Evolutionary conservation across 345 rosid genomes (phyloP).

Genomic region (Streptanthus diversifolius): DNA sequence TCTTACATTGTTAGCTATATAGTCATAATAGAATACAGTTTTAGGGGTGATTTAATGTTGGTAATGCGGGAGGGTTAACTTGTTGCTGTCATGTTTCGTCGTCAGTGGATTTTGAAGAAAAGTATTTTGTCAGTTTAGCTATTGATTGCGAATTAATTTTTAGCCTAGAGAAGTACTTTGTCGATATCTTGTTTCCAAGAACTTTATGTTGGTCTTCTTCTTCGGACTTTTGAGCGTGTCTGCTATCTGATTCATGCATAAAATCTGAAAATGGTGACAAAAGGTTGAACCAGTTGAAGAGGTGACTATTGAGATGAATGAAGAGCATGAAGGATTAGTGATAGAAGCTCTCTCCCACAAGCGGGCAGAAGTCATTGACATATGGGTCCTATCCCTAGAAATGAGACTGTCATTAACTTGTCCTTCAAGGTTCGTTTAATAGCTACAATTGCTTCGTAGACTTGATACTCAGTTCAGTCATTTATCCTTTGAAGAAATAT

Average conservation of each 20-base stretch:
- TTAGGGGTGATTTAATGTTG: not conserved
- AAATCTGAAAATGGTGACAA: slow-evolving; percentile 50
- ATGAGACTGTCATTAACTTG: slow-evolving; percentile 77
- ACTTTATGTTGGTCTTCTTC: not conserved
- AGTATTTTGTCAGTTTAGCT: not conserved
- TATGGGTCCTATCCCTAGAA: slow-evolving; percentile 95
- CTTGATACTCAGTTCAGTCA: not conserved
- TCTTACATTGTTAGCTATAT: too few relatives aligned
- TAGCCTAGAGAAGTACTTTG: not conserved
- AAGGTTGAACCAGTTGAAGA: slow-evolving; percentile 95
- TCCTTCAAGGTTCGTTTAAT: slow-evolving; percentile 71
- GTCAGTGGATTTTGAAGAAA: not conserved
- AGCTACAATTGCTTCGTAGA: not conserved
- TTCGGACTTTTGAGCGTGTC: not conserved
- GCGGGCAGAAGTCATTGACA: slow-evolving; percentile 75
- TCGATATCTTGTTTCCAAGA: not conserved
- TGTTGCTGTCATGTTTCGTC: not conserved
- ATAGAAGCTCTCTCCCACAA: slow-evolving; percentile 96
- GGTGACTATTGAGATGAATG: slow-evolving; percentile 90
- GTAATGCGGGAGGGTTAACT: not conserved
- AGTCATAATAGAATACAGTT: not conserved
- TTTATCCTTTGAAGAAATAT: not conserved
- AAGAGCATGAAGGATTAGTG: slow-evolving; percentile 84
- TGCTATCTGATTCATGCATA: slow-evolving; percentile 55
- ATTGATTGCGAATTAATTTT: not conserved